Base-by-base conservation (phyloP, 768 basidiomycete genomes). In the Phallus indusiatus region DNA sequence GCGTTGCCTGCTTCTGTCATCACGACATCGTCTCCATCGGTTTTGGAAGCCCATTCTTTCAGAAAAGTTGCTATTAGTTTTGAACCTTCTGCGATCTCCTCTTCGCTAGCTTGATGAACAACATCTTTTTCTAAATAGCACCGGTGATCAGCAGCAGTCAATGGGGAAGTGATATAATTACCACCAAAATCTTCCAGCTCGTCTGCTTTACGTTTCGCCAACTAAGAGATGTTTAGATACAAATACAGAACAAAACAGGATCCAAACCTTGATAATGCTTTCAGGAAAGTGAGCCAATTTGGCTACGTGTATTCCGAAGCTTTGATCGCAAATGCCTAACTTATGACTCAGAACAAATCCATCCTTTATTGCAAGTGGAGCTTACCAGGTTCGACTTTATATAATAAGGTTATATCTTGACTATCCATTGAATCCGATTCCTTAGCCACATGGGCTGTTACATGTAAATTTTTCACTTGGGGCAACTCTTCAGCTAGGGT, bases 221-320 rank as follows among this genome's bases (percentile, higher is more conserved):
- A 81, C 91, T 92, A 67, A 20, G 54, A 34, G 12, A 35, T 17
- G 16, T 33, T 18, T 9, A 53, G 51, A 47, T 17, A 22, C 48
- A 46, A 20, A 37, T 18, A 36, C 22, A 20, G n/a, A 16, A 53
- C 5, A 7, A 35, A n/a, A 1, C 11, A 1, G 47, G 8, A 18
- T 11, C 62, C 76, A 59, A 53, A 90, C 88, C 77, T 88, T 90
- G 61, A 98, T 81, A 11, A 98, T 94, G 63, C 84, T 88, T 61
- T 94, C 90, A 0, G 96, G 96, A 72, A 99, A 99, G 71, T 97
- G 94, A 3, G 95, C 95, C n/a, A 98, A 76, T 68, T 93, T 81
- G 0, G 96, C 96, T 16, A 99, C 96, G 65, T 98, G 94, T 28
- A 99, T 98, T 71, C 95, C 96, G 67, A 97, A 98, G 68, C 92